Evolutionary conservation across 2,329 filamentous ascomycete species (phyloP), one percentile per base, ranked within the genome.

Genomic region (Hysterium pulicare): DNA sequence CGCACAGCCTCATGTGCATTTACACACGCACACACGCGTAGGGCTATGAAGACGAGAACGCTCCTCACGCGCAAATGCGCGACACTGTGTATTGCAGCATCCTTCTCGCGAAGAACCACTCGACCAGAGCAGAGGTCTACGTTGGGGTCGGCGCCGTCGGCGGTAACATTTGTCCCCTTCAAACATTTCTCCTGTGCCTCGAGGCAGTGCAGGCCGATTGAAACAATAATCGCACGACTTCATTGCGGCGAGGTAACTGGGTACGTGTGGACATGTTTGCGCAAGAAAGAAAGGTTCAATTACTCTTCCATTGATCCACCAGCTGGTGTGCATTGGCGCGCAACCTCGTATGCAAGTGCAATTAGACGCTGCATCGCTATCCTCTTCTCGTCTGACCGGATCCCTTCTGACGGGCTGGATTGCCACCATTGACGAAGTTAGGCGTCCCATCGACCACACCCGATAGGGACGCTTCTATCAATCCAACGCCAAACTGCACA

Each of bases 331-430:
- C 19, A 20, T 34, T n/a, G n/a, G 33, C n/a, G 5, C 13, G 17
- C 23, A 17, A 16, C 17, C 7, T 19, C 17, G 32, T n/a, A n/a
- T 19, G 17, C 22, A 10, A 8, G 23, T 30, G 37, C n/a, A 31
- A 5, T 21, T 38, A 6, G n/a, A n/a, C 15, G 20, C 37, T 28
- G 16, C 20, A 15, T 47, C 45, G 41, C 52, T 50, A 50, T 51
- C 22, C 56, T 57, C 34, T 43, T 58, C 53, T 52, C 41, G 58
- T 54, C 52, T 64, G 53, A 64, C 61, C 61, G 61, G 61, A 59
- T 51, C 46, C 17, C 3, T 13, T 24, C 34, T 24, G 21, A 24
- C 24, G 13, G 24, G 24, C 37, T 50, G 15, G 13, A 16, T 24
- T 36, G 15, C 37, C 45, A 2, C 46, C 40, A 59, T 58, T 62